Evolutionary conservation across 805 yeast genomes (phyloP), one percentile per base, ranked within the genome.

Genomic region (Wickerhamiella cacticola): DNA sequence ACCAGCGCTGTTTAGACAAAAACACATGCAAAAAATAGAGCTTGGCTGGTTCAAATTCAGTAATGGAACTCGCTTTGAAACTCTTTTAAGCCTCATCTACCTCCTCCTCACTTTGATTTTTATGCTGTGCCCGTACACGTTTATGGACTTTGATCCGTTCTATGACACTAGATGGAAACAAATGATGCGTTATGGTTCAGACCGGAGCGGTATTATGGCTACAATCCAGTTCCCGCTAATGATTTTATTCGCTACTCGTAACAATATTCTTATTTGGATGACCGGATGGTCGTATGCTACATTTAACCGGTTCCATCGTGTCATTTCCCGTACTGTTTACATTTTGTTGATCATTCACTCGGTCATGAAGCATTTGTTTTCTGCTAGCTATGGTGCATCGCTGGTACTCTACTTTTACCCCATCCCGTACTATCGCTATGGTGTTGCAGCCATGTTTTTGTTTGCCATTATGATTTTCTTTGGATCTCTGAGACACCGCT

Each of bases 191-290:
- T 69, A 62, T 52, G 54, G 63, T 42, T 72, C 74, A 4, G 92
- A 76, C 54, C 66, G 84, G 55, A 55, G 78, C 1, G 82, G 78
- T 2, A 68, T 78, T 23, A 57, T 76, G 40, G 60, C 69, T 2
- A 67, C 70, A n/a, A 61, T 71, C 63, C 62, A 66, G 50, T 39
- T 71, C 31, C 84, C 85, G 2, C 59, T 76, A 40, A 52, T 78
- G 40, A 64, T 76, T 26, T 60, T 78, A 44, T 77, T 79, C 57
- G 78, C 82, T 1, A 76, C 82, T 36, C 64, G 84, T 55, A 79
- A 79, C 61, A 79, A 79, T 56, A 59, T 80, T 43, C 59, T 79
- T 49, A 77, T 72, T 51, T 74, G 75, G 74, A 15, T 74, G 15
- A 75, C 84, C 1, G 73, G 80, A 22, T 75, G 81, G 80, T 66